Evolutionary conservation across 768 basidiomycete species (phyloP).

Genomic region (Trametes coccinea): DNA sequence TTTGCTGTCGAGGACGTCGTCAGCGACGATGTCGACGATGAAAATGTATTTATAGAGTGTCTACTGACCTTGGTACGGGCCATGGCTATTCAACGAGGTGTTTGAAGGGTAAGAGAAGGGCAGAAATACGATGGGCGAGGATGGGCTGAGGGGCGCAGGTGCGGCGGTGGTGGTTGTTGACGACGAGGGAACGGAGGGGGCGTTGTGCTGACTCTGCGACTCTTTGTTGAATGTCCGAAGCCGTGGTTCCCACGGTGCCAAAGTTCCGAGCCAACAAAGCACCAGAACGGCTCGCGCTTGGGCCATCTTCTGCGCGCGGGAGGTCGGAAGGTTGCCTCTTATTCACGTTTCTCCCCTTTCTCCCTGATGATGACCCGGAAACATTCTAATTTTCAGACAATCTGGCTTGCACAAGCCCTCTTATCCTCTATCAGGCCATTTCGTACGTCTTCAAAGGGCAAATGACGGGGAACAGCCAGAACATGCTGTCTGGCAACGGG

Average conservation of each 20-base stretch:
- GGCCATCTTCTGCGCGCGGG: conserved; percentile 21
- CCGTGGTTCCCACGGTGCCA: conserved; percentile 31
- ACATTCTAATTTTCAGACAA: too few relatives aligned
- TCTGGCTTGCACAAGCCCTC: too few relatives aligned
- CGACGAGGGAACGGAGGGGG: conserved; percentile 28
- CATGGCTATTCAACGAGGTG: conserved; percentile 46
- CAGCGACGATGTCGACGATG: conserved; percentile 35
- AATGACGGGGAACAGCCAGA: background rate
- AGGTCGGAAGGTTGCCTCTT: conserved; percentile 15
- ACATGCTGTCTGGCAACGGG: background rate
- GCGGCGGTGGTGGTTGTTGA: conserved; percentile 28
- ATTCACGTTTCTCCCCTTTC: background rate
- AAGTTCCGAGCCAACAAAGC: conserved; percentile 26
- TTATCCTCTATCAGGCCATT: too few relatives aligned
- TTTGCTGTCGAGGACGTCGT: conserved; percentile 66
- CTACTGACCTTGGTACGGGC: conserved; percentile 80
- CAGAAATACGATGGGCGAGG: conserved; percentile 23
- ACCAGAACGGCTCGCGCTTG: conserved; percentile 23
- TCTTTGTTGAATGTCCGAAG: conserved; percentile 30
- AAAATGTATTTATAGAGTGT: conserved; percentile 12
- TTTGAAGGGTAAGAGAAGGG: conserved; percentile 12
- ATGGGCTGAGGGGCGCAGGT: conserved; percentile 18
- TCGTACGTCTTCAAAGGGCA: too few relatives aligned
- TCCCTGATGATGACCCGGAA: background rate
- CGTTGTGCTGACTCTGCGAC: conserved; percentile 22